Conservation (phyloP, 306 rosid genomes). For the Dalbergia cultrata region DNA sequence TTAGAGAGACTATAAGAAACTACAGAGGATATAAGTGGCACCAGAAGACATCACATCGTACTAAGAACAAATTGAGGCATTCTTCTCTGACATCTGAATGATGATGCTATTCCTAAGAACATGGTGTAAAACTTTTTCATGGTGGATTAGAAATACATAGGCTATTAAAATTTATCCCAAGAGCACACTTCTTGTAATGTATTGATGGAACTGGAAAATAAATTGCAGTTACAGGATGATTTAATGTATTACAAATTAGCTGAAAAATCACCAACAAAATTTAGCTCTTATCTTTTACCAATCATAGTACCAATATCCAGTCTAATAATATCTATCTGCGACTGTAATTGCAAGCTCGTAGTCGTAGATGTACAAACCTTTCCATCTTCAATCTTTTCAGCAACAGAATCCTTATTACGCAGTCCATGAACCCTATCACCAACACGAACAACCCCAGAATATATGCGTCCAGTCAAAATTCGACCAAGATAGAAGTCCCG, state of each 20-base stretch:
- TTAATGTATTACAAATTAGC: slow-evolving; percentile 2
- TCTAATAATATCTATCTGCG: slow-evolving; percentile 24
- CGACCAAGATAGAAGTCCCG: slow-evolving; percentile 88
- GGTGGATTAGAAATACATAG: not conserved
- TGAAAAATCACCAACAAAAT: slow-evolving; percentile 12
- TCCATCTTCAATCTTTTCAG: slow-evolving; percentile 91
- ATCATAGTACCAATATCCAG: not conserved
- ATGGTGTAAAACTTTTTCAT: not conserved
- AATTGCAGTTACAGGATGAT: slow-evolving; percentile 8
- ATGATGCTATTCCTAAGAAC: slow-evolving; percentile 11
- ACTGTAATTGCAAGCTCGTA: slow-evolving; percentile 33
- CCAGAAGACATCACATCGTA: not conserved
- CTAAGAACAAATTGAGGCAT: slow-evolving; percentile 4
- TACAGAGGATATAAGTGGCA: not conserved
- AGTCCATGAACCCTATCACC: slow-evolving; percentile 96
- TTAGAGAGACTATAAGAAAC: slow-evolving; percentile 1
- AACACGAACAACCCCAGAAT: slow-evolving; percentile 77
- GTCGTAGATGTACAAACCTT: slow-evolving; percentile 65
- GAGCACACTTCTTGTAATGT: slow-evolving; percentile 10
- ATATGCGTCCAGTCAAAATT: slow-evolving; percentile 91
- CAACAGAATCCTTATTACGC: slow-evolving; percentile 74
- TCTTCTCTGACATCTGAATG: slow-evolving; percentile 4
- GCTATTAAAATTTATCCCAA: not conserved
- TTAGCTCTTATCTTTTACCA: slow-evolving; percentile 34
- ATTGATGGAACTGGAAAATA: slow-evolving; percentile 10